phyloP scores from a whole-genome alignment of 192 early-diverging fungal species.

The Nowakowskiella sp. region DNA sequence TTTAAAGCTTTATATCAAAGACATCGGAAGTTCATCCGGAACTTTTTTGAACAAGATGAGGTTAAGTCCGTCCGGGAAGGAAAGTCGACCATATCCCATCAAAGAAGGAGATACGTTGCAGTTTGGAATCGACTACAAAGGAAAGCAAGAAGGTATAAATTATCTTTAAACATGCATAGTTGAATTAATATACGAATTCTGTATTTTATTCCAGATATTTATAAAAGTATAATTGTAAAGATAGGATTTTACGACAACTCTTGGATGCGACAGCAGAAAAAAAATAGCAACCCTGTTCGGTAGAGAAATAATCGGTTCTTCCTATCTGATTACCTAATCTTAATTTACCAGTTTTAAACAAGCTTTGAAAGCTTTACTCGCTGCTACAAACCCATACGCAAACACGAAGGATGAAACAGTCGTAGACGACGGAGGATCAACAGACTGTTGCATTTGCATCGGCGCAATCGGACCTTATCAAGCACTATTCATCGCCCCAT shows the following conservation, averaged over 20 bases:
- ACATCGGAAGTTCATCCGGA: conserved; percentile 94
- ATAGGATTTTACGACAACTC: conserved; percentile 45
- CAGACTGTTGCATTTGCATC: conserved; percentile 56
- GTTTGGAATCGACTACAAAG: conserved; percentile 55
- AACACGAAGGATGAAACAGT: conserved; percentile 11
- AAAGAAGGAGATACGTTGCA: conserved; percentile 51
- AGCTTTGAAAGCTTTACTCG: conserved; percentile 42
- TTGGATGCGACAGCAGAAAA: conserved; percentile 33
- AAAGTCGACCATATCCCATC: conserved; percentile 70
- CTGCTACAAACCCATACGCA: conserved; percentile 48
- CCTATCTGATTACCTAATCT: not conserved
- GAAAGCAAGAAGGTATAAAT: conserved; percentile 38
- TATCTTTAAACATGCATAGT: conserved; percentile 2
- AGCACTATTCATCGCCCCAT: conserved; percentile 55
- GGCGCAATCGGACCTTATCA: conserved; percentile 45
- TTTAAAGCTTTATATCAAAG: conserved; percentile 77
- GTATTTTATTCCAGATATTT: conserved; percentile 29
- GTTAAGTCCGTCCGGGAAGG: conserved; percentile 77
- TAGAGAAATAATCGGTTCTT: conserved; percentile 10
- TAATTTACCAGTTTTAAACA: conserved; percentile 26
- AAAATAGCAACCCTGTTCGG: conserved; percentile 48
- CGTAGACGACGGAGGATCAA: conserved; percentile 28
- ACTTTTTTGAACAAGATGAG: conserved; percentile 95
- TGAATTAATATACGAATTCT: not conserved
- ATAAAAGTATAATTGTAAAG: conserved; percentile 35